Evolutionary conservation across 768 basidiomycete genomes (phyloP).

Genomic region (Daedaleopsis nitida): DNA sequence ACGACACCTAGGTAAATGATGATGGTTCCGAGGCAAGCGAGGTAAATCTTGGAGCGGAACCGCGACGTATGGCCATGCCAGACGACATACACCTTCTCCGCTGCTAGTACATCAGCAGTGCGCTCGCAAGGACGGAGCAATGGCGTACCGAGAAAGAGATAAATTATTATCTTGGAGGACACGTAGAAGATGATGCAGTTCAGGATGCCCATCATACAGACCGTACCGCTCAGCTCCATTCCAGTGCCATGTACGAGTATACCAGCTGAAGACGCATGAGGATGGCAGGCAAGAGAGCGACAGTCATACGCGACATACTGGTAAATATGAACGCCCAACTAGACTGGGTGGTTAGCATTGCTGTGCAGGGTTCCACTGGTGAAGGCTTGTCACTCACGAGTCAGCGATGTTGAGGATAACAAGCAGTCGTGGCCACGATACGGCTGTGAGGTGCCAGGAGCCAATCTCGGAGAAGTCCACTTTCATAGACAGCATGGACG

Average conservation of each 20-base stretch:
- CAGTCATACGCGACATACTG: slow-evolving; percentile 32
- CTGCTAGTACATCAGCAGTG: too few species aligned
- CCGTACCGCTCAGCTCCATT: slow-evolving; percentile 35
- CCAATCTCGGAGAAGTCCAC: slow-evolving; percentile 34
- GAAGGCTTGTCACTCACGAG: slow-evolving; percentile 38
- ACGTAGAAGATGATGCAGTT: slow-evolving; percentile 46
- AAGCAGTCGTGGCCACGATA: slow-evolving; percentile 44
- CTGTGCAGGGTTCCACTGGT: too few species aligned
- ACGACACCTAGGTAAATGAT: slow-evolving; percentile 42
- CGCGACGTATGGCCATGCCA: slow-evolving; percentile 42
- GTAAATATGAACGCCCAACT: slow-evolving; percentile 44
- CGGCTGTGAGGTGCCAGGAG: slow-evolving; percentile 30
- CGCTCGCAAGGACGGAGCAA: too few species aligned
- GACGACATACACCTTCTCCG: slow-evolving; percentile 49
- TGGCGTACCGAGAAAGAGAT: slow-evolving; percentile 43
- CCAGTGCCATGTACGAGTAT: slow-evolving; percentile 48
- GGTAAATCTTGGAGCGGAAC: slow-evolving; percentile 43
- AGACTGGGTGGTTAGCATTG: too few species aligned
- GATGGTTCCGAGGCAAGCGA: slow-evolving; percentile 40
- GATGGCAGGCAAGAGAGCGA: too few species aligned
- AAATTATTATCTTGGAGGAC: slow-evolving; percentile 48
- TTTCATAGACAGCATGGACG: slow-evolving; percentile 45
- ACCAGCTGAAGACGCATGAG: slow-evolving; percentile 35
- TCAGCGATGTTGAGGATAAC: slow-evolving; percentile 43
- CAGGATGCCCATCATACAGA: slow-evolving; percentile 46